Evolutionary conservation across 73 alveolate species (phyloP).

Genomic region (Uronychia binucleata): DNA sequence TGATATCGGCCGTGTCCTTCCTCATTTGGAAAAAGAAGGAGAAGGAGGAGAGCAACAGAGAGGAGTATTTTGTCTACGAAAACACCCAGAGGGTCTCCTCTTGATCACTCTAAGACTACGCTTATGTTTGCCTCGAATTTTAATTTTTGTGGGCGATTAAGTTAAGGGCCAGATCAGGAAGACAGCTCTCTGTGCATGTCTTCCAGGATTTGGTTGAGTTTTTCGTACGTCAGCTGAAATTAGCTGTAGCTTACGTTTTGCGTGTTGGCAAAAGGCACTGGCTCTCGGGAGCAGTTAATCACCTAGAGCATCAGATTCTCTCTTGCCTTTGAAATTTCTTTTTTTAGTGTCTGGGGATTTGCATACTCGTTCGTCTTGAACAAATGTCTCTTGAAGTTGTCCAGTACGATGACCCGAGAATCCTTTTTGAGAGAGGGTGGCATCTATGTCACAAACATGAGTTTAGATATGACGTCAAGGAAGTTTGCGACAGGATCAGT

Average conservation of each 20-base stretch:
- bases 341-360: slow-evolving; percentile 8
- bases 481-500: slow-evolving; percentile 54
- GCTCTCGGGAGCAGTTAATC: slow-evolving; percentile 50
- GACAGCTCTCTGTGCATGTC: slow-evolving; percentile 9
- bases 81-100: too few relatives aligned
- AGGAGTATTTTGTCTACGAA: background rate
- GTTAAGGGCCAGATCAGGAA: background rate
- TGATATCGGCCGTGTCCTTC: background rate
- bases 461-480: slow-evolving; percentile 41
- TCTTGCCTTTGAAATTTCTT: slow-evolving; percentile 43
- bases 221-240: slow-evolving; percentile 22
- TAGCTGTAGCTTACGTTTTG: slow-evolving; percentile 1
- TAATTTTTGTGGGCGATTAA: too few relatives aligned
- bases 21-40: background rate
- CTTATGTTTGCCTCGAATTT: too few relatives aligned
- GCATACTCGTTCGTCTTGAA: slow-evolving; percentile 25
- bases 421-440: slow-evolving; percentile 62
- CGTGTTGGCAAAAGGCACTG: slow-evolving; percentile 18
- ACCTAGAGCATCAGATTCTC: background rate
- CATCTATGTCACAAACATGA: slow-evolving; percentile 27
- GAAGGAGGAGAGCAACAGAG: background rate
- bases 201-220: slow-evolving; percentile 27
- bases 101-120: too few relatives aligned
- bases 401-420: slow-evolving; percentile 27
- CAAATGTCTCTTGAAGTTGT: slow-evolving; percentile 46